Conservation (phyloP, 73 alveolate species). For the Urostyla sp. region DNA sequence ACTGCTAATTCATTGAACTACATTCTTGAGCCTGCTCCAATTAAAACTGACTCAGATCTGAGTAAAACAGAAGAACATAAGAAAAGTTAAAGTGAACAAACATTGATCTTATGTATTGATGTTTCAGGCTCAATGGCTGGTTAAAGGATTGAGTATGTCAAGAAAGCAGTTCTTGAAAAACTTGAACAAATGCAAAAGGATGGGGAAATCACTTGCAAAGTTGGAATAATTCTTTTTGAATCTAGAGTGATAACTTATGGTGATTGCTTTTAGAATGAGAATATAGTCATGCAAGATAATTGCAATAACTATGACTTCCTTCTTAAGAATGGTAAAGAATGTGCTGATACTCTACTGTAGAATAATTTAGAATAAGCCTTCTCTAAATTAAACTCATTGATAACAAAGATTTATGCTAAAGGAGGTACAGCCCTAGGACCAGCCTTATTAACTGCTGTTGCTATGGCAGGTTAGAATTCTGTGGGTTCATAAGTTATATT, state of each 20-base stretch:
- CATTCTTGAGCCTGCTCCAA: constrained; percentile 43
- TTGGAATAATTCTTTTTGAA: constrained; percentile 4
- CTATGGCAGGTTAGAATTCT: constrained; percentile 67
- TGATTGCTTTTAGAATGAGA: not conserved
- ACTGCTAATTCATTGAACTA: constrained; percentile 21
- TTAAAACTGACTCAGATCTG: constrained; percentile 43
- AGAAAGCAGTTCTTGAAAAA: constrained; percentile 86
- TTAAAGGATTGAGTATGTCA: constrained; percentile 90
- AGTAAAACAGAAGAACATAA: constrained; percentile 35
- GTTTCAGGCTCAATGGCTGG: constrained; percentile 94
- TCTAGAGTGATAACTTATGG: not conserved
- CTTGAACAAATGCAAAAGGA: constrained; percentile 69
- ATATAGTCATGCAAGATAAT: not conserved
- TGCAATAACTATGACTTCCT: not conserved
- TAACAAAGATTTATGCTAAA: not conserved
- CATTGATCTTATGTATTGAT: constrained; percentile 93
- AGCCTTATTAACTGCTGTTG: constrained; percentile 77
- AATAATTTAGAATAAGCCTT: not conserved
- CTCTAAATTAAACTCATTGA: not conserved
- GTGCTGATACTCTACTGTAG: not conserved
- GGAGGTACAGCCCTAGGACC: constrained; percentile 90
- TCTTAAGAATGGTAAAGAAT: not conserved
- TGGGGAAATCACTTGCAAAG: constrained; percentile 19
- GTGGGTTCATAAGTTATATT: constrained; percentile 84
- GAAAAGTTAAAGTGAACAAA: constrained; percentile 15